Evolutionary conservation across 352 stramenopile species (phyloP).

Genomic region (Globisporangium cederbergense): DNA sequence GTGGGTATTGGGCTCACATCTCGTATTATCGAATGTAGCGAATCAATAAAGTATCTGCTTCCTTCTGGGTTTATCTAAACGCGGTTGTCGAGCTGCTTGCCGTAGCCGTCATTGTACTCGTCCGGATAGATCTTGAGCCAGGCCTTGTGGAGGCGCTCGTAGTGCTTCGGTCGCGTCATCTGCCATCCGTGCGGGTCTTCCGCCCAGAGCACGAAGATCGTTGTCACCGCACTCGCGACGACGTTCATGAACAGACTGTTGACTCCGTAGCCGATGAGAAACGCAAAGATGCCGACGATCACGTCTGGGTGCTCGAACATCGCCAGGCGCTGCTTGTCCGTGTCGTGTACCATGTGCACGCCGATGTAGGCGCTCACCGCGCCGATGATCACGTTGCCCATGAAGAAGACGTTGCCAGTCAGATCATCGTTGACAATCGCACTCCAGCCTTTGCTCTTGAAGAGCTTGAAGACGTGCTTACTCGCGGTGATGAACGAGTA

Average conservation of each 20-base stretch:
- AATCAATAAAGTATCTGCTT: slow-evolving; percentile 3
- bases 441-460: slow-evolving; percentile 77
- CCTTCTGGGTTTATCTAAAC: slow-evolving; percentile 8
- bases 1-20: too few species aligned
- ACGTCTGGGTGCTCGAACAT: slow-evolving; percentile 69
- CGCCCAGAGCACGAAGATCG: slow-evolving; percentile 81
- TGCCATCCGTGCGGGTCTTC: slow-evolving; percentile 79
- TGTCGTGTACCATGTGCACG: slow-evolving; percentile 44
- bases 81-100: slow-evolving; percentile 43
- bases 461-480: slow-evolving; percentile 76
- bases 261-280: slow-evolving; percentile 69
- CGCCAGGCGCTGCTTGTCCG: slow-evolving; percentile 43
- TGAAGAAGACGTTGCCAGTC: slow-evolving; percentile 80
- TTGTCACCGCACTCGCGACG: slow-evolving; percentile 71
- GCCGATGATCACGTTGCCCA: slow-evolving; percentile 79
- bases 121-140: slow-evolving; percentile 83
- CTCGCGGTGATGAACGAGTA: slow-evolving; percentile 83
- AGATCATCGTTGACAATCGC: slow-evolving; percentile 89
- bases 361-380: slow-evolving; percentile 60
- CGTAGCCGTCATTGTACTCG: slow-evolving; percentile 81
- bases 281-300: slow-evolving; percentile 67
- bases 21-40: not conserved
- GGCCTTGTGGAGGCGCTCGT: slow-evolving; percentile 63
- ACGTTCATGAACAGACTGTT: slow-evolving; percentile 78
- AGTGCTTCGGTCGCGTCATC: slow-evolving; percentile 65